Base-by-base conservation (phyloP, 139 green algal genomes). In the Nannochloris sp. region DNA sequence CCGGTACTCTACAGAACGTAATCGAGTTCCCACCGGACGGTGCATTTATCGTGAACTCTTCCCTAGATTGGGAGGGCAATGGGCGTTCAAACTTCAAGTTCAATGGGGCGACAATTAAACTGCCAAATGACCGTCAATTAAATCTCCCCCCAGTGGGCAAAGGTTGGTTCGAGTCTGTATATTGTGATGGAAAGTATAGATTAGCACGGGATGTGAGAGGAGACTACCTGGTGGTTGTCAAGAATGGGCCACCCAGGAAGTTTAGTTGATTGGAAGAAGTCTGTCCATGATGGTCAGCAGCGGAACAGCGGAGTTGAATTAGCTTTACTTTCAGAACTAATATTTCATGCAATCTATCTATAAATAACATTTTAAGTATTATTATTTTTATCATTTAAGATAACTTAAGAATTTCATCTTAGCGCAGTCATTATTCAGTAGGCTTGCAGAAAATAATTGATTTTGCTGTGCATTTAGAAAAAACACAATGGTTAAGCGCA, bases 141-240 rank as follows among this genome's bases (percentile, higher is more conserved):
- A 36, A 33, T 1, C 37, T 96, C 14, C 89, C 89, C 4, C 89
- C 89, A 2, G 87, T 89, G 66, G 89, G 89, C 35, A 69, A 93
- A 55, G 87, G 83, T 37, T 93, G 84, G 79, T 89, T 96, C 71
- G 86, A 96, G 60, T 93, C 72, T 4, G 54, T 96, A 3, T 96
- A 92, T 57, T 23, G 90, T 27, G 84, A 92, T 44, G 65, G 73
- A 4, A 54, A 77, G 1, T 65, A 92, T 8, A 68, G 90, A 3
- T 72, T 96, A 3, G 82, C 87, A 3, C 73, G 77, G 51, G 90
- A 96, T 75, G 85, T 72, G 13, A 73, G 90, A 3, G 84, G 84
- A 0, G 89, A 97, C 64, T 85, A 71, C 8, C 71, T 96, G 2
- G 65, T 96, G 2, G 70, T 83, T 0, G 37, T n/a, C 19, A 58